Base-by-base conservation (phyloP, 2,329 filamentous ascomycete genomes). In the Epichloe bromicola region DNA sequence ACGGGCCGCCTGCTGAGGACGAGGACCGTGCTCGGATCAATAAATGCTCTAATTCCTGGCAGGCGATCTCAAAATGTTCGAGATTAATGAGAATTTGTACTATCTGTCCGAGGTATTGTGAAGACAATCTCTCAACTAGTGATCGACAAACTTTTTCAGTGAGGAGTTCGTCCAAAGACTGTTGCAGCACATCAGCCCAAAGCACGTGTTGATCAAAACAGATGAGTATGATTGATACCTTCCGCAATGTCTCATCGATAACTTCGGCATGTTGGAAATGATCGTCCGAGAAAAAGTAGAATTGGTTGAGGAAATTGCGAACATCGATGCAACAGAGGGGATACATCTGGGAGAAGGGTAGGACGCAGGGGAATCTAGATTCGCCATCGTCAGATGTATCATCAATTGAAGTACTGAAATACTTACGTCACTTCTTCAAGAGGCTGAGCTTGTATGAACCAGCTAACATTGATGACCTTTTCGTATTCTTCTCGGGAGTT, bases 261-360 rank as follows among this genome's bases (percentile, higher is more conserved):
- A 94, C 79, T 55, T 80, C 84, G 1, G 88, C 86, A 57, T 95
- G 87, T 56, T 93, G 85, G 63, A 97, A 97, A 64, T 97, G 89
- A 61, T 97, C 90, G 61, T 95, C 90, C 8, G 88, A 89, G 69
- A 97, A 98, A 67, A 94, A 90, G 67, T 97, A 97, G 61, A 98
- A 97, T 63, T 97, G 90, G 65, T 96, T 96, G 53, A 97, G 74
- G 66, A 98, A 97, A 66, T 96, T 96, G 40, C 91, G 82, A 60
- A 98, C 96, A 62, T 97, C 89, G 64, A 97, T 97, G 71, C 93
- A 98, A 69, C 93, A 96, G 34, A 97, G 76, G 1, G 93, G 91
- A 64, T 98, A 98, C 93, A 98, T 98, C 61, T 97, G 90, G 12
- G 90, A 96, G 66, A 98, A 98, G 1, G 93, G 94, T 1, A 98